These are phyloP conservation scores for Chrysophaeum taylorii DNA, from an alignment of 352 stramenopile genomes.

Conservation along the genomic window DNA sequence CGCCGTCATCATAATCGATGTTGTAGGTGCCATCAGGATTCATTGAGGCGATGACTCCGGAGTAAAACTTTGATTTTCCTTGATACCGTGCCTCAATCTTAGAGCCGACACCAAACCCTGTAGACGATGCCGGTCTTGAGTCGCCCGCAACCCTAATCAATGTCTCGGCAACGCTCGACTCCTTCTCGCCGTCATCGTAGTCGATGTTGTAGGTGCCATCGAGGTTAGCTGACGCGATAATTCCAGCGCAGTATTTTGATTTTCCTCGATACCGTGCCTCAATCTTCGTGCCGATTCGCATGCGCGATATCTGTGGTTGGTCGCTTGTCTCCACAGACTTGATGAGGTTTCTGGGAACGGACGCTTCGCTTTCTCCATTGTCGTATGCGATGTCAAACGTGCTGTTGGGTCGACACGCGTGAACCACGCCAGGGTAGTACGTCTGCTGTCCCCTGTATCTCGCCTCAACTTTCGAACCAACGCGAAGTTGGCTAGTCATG, in stretches of 20 bases:
- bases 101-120: slow-evolving; percentile 29
- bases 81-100: slow-evolving; percentile 42
- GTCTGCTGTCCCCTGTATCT: slow-evolving; percentile 45
- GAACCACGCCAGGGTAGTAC: slow-evolving; percentile 52
- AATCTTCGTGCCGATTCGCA: slow-evolving; percentile 42
- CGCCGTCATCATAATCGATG: slow-evolving; percentile 21
- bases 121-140: background rate
- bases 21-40: slow-evolving; percentile 25
- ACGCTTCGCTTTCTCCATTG: slow-evolving; percentile 20
- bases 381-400: slow-evolving; percentile 46
- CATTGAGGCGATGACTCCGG: slow-evolving; percentile 20
- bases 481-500: slow-evolving; percentile 20
- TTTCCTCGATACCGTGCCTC: slow-evolving; percentile 53
- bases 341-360: slow-evolving; percentile 8
- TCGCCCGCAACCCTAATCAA: slow-evolving; percentile 20
- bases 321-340: background rate
- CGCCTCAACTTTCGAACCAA: slow-evolving; percentile 38
- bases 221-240: slow-evolving; percentile 41
- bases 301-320: slow-evolving; percentile 8
- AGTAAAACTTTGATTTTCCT: slow-evolving; percentile 35
- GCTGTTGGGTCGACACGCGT: slow-evolving; percentile 40
- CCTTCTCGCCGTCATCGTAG: slow-evolving; percentile 49
- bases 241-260: slow-evolving; percentile 51
- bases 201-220: slow-evolving; percentile 59
- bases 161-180: slow-evolving; percentile 30